A percentile compares a stretch with the other conserved stretches of the same genome.
Evolutionary conservation across 352 stramenopile species (phyloP).

Genomic region (Lagenidium giganteum): DNA sequence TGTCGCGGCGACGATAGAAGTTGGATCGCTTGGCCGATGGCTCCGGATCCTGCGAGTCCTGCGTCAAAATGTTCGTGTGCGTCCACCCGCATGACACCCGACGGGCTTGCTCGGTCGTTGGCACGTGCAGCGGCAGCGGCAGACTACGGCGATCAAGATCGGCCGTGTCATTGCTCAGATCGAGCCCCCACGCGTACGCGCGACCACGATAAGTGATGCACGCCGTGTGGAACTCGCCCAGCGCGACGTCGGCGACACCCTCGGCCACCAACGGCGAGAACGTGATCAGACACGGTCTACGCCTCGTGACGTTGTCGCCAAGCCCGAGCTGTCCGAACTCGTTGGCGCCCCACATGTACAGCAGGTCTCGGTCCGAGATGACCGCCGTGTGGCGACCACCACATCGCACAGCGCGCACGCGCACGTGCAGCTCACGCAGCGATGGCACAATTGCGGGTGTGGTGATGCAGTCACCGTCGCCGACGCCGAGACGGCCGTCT

Average conservation of each 20-base stretch:
- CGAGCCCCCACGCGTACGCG: slow-evolving; percentile 58
- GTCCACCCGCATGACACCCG: slow-evolving; percentile 60
- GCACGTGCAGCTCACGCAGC: slow-evolving; percentile 34
- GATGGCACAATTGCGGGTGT: slow-evolving; percentile 27
- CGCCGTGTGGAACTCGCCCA: slow-evolving; percentile 73
- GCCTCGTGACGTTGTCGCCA: slow-evolving; percentile 39
- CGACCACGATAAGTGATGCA: slow-evolving; percentile 39
- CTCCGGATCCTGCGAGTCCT: slow-evolving; percentile 4
- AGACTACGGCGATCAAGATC: slow-evolving; percentile 30
- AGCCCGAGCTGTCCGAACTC: slow-evolving; percentile 75
- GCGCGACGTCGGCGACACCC: slow-evolving; percentile 44
- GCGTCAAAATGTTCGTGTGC: slow-evolving; percentile 58
- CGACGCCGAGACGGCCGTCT: slow-evolving; percentile 56
- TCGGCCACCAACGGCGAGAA: slow-evolving; percentile 34
- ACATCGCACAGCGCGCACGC: slow-evolving; percentile 46
- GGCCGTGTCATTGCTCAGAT: slow-evolving; percentile 38
- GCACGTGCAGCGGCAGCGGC: slow-evolving; percentile 24
- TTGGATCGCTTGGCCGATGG: not conserved
- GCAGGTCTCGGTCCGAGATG: slow-evolving; percentile 52
- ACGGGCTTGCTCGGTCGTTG: slow-evolving; percentile 28
- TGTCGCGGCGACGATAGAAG: slow-evolving; percentile 10
- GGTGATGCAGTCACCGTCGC: slow-evolving; percentile 27
- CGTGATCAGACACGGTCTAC: slow-evolving; percentile 34
- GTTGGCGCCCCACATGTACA: slow-evolving; percentile 80
- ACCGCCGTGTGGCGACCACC: slow-evolving; percentile 62